Evolutionary conservation across 768 basidiomycete genomes (phyloP).

Genomic region (Suillus paluster): DNA sequence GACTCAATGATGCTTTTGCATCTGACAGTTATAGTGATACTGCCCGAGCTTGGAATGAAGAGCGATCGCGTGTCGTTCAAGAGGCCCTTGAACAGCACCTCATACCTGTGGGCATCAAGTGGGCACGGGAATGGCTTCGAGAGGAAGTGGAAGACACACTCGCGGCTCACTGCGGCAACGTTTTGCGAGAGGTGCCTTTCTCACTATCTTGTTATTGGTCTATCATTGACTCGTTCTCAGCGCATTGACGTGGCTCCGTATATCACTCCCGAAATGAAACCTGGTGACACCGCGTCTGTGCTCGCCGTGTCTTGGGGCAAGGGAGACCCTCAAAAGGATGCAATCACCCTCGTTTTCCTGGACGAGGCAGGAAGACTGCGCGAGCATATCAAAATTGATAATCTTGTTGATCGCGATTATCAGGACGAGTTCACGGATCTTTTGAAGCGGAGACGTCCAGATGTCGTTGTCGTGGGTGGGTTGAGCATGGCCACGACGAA

Average conservation of each 20-base stretch:
- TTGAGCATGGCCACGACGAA: conserved; percentile 83
- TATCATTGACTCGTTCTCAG: conserved; percentile 45
- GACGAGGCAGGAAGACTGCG: conserved; percentile 90
- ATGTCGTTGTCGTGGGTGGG: conserved; percentile 88
- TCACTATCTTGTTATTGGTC: not conserved
- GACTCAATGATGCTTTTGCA: conserved; percentile 79
- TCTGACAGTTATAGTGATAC: conserved; percentile 86
- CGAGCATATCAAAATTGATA: conserved; percentile 90
- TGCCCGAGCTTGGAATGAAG: conserved; percentile 89
- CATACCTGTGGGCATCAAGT: conserved; percentile 84
- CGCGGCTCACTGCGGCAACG: conserved; percentile 65
- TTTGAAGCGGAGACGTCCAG: conserved; percentile 81
- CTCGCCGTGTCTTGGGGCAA: conserved; percentile 94
- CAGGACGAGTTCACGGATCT: conserved; percentile 80
- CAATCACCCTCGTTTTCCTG: conserved; percentile 81
- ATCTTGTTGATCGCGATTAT: conserved; percentile 72
- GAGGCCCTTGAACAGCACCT: conserved; percentile 81
- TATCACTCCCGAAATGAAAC: conserved; percentile 58
- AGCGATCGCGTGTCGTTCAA: conserved; percentile 77
- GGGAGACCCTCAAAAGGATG: conserved; percentile 92
- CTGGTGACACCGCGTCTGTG: conserved; percentile 76
- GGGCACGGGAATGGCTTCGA: conserved; percentile 86
- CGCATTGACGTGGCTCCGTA: conserved; percentile 85
- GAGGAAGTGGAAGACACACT: conserved; percentile 90
- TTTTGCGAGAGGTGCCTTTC: conserved; percentile 64